Evolutionary conservation across 2,329 filamentous ascomycete species (phyloP).

Genomic region (Hypocreales sp.): DNA sequence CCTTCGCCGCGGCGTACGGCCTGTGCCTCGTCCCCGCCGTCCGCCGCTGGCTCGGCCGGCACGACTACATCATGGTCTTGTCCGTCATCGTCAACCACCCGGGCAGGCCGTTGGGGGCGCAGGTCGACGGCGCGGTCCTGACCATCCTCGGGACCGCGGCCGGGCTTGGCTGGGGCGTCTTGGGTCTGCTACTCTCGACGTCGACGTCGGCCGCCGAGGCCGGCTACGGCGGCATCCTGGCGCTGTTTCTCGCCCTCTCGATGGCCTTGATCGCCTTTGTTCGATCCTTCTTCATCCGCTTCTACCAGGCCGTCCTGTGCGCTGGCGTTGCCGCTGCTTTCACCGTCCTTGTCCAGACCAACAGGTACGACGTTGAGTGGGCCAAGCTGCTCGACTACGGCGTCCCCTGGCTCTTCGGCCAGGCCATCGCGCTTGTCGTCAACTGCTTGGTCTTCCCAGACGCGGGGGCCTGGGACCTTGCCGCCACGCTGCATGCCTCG

Average conservation of each 20-base stretch:
- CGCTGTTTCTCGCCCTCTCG: constrained; percentile 36
- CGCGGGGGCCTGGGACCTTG: constrained; percentile 36
- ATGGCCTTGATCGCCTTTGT: constrained; percentile 34
- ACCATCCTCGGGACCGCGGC: constrained; percentile 36
- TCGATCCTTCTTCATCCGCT: constrained; percentile 37
- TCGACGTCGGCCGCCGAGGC: constrained; percentile 25
- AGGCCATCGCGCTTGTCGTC: constrained; percentile 33
- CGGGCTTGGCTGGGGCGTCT: constrained; percentile 38
- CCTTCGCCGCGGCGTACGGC: constrained; percentile 39
- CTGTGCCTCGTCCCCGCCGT: constrained; percentile 35
- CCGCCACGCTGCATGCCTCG: constrained; percentile 27
- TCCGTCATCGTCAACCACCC: constrained; percentile 44
- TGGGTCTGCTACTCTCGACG: constrained; percentile 38
- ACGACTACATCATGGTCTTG: constrained; percentile 39
- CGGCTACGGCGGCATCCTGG: constrained; percentile 39
- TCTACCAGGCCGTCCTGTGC: constrained; percentile 38
- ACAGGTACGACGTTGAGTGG: constrained; percentile 27
- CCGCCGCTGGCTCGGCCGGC: constrained; percentile 33
- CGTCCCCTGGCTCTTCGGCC: constrained; percentile 39
- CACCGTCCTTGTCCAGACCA: constrained; percentile 34
- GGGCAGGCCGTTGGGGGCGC: constrained; percentile 37
- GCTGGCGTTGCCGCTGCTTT: constrained; percentile 41
- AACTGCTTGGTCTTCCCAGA: constrained; percentile 35
- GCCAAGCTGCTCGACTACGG: constrained; percentile 33
- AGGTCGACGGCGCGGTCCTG: constrained; percentile 37